Evolutionary conservation across 108 stramenopile genomes (phyloP).

Genomic region (Skeletonema marinoi): DNA sequence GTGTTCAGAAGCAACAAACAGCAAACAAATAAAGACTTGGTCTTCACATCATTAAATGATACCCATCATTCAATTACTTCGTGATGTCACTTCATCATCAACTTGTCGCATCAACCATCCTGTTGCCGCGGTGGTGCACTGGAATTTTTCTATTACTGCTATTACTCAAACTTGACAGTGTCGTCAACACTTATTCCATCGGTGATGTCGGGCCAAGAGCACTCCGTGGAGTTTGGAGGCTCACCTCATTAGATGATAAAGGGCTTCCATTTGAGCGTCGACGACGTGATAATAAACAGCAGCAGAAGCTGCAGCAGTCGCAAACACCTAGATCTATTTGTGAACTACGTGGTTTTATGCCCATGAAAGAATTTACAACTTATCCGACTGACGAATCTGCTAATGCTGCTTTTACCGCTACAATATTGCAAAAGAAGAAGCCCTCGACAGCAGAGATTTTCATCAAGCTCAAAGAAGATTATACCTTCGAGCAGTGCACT

Average conservation of each 20-base stretch:
- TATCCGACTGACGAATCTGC: slow-evolving; percentile 40
- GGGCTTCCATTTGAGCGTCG: slow-evolving; percentile 45
- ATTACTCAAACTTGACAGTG: neutral
- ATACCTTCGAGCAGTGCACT: slow-evolving; percentile 67
- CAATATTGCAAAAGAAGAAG: slow-evolving; percentile 16
- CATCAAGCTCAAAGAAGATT: slow-evolving; percentile 82
- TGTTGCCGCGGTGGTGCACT: no score
- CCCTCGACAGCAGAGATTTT: slow-evolving; percentile 64
- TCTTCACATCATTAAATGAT: no score
- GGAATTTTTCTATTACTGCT: neutral
- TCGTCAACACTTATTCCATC: slow-evolving; percentile 30
- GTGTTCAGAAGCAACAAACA: no score
- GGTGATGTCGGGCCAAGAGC: slow-evolving; percentile 67
- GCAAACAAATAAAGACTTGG: no score
- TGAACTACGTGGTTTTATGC: slow-evolving; percentile 25
- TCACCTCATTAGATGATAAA: slow-evolving; percentile 44
- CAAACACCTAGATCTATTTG: slow-evolving; percentile 22
- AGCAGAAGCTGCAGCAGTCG: neutral
- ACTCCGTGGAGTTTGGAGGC: slow-evolving; percentile 76
- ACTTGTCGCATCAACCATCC: no score
- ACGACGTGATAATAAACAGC: no score
- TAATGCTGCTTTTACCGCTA: neutral
- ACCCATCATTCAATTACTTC: no score
- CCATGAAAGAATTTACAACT: slow-evolving; percentile 85
- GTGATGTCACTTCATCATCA: no score